Evolutionary conservation across 169 alveolate genomes (phyloP).

Genomic region (Plasmodium vivax): DNA sequence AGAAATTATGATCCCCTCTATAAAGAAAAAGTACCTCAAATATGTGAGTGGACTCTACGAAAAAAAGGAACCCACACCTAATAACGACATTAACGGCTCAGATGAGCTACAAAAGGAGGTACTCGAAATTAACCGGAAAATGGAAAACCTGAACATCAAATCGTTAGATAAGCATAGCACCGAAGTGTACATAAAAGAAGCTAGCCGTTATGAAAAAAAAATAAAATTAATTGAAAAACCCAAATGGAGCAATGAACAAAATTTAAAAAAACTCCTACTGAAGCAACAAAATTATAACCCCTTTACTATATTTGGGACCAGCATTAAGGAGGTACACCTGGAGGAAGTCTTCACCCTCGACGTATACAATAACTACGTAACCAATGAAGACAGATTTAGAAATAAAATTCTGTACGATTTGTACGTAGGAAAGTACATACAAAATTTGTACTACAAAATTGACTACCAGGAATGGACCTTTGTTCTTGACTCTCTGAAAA

Average conservation of each 20-base stretch:
- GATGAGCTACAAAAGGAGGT: slow-evolving; percentile 64
- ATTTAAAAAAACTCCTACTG: slow-evolving; percentile 39
- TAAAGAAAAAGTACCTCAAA: slow-evolving; percentile 49
- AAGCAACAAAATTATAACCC: slow-evolving; percentile 60
- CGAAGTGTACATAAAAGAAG: not conserved
- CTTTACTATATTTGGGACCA: slow-evolving; percentile 67
- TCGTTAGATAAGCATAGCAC: slow-evolving; percentile 21
- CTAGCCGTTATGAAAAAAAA: slow-evolving; percentile 56
- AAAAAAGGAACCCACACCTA: not conserved
- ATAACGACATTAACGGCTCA: not conserved
- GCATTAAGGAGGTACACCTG: slow-evolving; percentile 47
- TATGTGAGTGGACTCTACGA: slow-evolving; percentile 21
- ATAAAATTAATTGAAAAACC: slow-evolving; percentile 59
- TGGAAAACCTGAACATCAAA: slow-evolving; percentile 13
- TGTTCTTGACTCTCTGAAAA: slow-evolving; percentile 38
- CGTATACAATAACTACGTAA: slow-evolving; percentile 51
- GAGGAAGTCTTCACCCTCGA: slow-evolving; percentile 69
- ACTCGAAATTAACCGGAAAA: slow-evolving; percentile 22
- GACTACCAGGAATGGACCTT: slow-evolving; percentile 15
- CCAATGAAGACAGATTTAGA: slow-evolving; percentile 59
- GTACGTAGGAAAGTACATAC: slow-evolving; percentile 49
- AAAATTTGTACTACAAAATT: slow-evolving; percentile 49
- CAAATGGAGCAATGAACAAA: slow-evolving; percentile 27
- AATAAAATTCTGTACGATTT: slow-evolving; percentile 54
- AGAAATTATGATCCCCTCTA: slow-evolving; percentile 54